phyloP scores from a whole-genome alignment of 2,329 filamentous ascomycete species.

The Hypomyces perniciosus region DNA sequence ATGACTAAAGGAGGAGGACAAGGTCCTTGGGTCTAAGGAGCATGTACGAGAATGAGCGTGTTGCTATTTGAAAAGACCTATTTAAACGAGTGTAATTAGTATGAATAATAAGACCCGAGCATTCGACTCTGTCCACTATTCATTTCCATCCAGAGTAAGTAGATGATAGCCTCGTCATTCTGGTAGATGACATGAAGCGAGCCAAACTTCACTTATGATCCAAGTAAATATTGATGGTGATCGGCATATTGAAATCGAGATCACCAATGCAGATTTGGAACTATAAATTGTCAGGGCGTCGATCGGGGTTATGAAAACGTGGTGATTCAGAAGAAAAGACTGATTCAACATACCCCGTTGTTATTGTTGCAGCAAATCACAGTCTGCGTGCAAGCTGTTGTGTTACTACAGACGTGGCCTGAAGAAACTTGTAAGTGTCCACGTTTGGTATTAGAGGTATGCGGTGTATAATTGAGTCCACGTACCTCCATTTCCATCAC shows the following conservation, averaged over 20 bases:
- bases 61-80: no score
- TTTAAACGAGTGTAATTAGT: no score
- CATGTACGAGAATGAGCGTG: no score
- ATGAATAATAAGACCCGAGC: no score
- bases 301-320: background rate
- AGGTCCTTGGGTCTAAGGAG: no score
- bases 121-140: no score
- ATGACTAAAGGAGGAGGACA: no score
- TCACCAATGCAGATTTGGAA: conserved; percentile 7
- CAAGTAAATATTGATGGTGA: conserved; percentile 2
- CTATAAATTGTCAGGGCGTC: background rate
- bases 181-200: no score
- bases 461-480: background rate
- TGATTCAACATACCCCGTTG: background rate
- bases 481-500: background rate
- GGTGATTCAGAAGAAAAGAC: background rate
- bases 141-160: no score
- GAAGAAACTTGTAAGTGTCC: background rate
- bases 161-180: no score
- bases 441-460: background rate
- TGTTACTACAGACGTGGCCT: background rate
- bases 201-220: no score
- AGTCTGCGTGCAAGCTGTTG: background rate
- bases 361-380: conserved; percentile 7
- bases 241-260: background rate